Base-by-base conservation (phyloP, 768 basidiomycete species). In the Phylloporus sp. region DNA sequence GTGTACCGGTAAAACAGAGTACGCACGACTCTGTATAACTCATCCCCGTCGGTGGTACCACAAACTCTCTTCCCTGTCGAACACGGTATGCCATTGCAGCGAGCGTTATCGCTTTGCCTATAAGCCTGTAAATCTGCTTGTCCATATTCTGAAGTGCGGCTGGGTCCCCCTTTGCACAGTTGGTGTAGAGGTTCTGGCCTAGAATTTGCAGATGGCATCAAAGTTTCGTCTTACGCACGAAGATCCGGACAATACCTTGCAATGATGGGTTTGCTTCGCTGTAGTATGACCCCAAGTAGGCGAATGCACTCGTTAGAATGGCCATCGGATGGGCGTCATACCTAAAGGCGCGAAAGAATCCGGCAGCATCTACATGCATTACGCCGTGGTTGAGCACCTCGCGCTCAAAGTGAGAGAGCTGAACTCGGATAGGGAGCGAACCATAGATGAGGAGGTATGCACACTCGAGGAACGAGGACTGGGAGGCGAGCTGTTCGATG, bases 1-100 rank as follows among this genome's bases (percentile, higher is more conserved):
- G 13, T 13, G 15, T 13, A n/a, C n/a, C n/a, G 20, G 28, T 9
- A 32, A 7, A 41, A 23, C 6, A 31, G n/a, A 7, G 31, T 9
- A 58, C 56, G 59, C 62, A 88, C 88, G 88, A 87, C 67, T 84
- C 91, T 4, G 91, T 82, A 59, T 94, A 94, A 61, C 84, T 87
- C 46, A 93, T 76, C 0, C 88, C 88, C 1, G 83, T 81, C 6
- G 91, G 91, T 4, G 93, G 91, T 0, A 77, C 80, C 16, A 94
- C 90, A 61, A 95, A 95, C 44, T 88, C 83, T 52, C 93, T 80
- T 31, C 93, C 93, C 73, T 92, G 91, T 35, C 93, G 86, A 29
- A 95, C 80, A 27, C 93, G 90, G 68, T 94, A 95, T 0, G 93
- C 92, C 91, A 95, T 94, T 80, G 92, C 91, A 54, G 92, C 92